Conservation (phyloP, 1,139 yeast species). For the Ogataea hybrid region DNA sequence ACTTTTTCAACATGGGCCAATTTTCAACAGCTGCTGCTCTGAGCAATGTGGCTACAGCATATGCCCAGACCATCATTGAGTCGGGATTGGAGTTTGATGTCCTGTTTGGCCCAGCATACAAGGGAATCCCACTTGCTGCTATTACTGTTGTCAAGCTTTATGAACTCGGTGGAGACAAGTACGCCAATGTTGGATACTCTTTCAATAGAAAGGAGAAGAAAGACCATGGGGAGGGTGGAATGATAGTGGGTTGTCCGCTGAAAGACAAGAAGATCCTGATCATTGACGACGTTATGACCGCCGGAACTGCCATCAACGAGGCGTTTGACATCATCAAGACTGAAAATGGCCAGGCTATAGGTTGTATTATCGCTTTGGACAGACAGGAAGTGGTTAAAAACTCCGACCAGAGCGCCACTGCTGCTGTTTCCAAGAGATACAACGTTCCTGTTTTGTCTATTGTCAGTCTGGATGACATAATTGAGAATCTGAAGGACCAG, state of each 20-base stretch:
- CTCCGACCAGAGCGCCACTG: conserved; percentile 72
- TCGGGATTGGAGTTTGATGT: conserved; percentile 85
- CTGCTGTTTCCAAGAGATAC: conserved; percentile 68
- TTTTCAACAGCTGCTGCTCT: conserved; percentile 80
- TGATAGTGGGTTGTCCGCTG: conserved; percentile 81
- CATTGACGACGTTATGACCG: conserved; percentile 97
- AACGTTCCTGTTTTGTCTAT: conserved; percentile 83
- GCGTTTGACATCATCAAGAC: conserved; percentile 76
- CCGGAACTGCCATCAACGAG: conserved; percentile 97
- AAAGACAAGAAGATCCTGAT: conserved; percentile 71
- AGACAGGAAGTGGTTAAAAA: conserved; percentile 87
- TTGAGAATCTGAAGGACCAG: conserved; percentile 53
- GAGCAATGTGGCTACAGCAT: conserved; percentile 78
- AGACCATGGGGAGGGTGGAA: conserved; percentile 98
- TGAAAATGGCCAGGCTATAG: conserved; percentile 75
- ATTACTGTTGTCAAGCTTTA: conserved; percentile 89
- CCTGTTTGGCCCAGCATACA: conserved; percentile 95
- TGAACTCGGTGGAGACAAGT: conserved; percentile 80
- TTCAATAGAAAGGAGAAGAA: conserved; percentile 91
- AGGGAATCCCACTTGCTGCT: conserved; percentile 95
- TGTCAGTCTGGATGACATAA: conserved; percentile 72
- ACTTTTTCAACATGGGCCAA: conserved; percentile 91
- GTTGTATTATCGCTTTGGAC: conserved; percentile 87
- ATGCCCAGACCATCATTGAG: conserved; percentile 82
- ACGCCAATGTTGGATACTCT: conserved; percentile 62